These are phyloP conservation scores for Aeschynomene evenia DNA, from an alignment of 306 rosid species.

Conservation along the genomic window DNA sequence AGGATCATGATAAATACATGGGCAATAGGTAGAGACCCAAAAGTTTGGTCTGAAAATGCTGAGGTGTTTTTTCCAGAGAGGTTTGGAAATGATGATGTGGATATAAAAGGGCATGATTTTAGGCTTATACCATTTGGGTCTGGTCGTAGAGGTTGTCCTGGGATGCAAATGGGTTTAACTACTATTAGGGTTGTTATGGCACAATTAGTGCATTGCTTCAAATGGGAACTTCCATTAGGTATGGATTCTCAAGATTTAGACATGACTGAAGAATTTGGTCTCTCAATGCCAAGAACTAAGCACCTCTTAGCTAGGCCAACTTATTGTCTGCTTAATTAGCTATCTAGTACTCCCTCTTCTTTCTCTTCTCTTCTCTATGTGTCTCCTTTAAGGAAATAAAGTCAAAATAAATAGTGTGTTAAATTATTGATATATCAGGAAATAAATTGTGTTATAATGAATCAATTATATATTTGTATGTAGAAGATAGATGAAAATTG, in stretches of 20 bases:
- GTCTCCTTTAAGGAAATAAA: too few species aligned
- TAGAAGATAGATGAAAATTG: too few species aligned
- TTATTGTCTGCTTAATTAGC: background rate
- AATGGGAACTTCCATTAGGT: conserved; percentile 36
- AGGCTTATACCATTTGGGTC: conserved; percentile 41
- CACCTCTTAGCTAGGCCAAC: conserved; percentile 25
- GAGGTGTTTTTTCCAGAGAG: conserved; percentile 36
- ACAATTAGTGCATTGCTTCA: conserved; percentile 42
- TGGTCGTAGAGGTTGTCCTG: conserved; percentile 39
- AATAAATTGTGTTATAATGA: too few species aligned
- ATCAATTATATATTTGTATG: too few species aligned
- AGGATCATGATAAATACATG: conserved; percentile 29
- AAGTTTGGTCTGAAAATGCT: conserved; percentile 28
- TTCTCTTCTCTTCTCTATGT: too few species aligned
- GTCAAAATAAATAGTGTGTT: too few species aligned
- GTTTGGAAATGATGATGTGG: background rate
- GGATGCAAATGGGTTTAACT: conserved; percentile 26
- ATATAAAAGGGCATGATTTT: conserved; percentile 25
- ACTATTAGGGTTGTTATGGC: conserved; percentile 13
- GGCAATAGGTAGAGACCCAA: conserved; percentile 34
- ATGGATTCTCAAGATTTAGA: conserved; percentile 14
- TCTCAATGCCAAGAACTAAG: background rate
- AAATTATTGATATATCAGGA: too few species aligned
- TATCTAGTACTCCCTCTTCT: too few species aligned
- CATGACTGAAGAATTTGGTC: conserved; percentile 34